Base-by-base conservation (phyloP, 1,284 basidiomycete species). In the Papiliotrema terrestris region DNA sequence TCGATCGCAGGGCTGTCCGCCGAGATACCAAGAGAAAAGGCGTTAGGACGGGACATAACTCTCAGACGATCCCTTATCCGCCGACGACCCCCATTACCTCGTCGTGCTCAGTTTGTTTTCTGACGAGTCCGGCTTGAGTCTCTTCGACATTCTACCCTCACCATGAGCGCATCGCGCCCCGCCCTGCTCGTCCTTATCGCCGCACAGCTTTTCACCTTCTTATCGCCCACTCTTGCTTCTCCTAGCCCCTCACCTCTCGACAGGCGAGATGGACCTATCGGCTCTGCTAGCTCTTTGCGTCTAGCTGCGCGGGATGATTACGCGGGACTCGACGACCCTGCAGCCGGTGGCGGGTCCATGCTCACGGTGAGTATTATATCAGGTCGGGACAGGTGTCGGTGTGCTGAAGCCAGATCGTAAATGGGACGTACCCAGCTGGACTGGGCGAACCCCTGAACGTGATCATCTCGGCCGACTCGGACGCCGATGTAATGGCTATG, bases 381-480 rank as follows among this genome's bases (percentile, higher is more conserved):
- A 22, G 29, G 9, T 50, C 41, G 29, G 8, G 23, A 5, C n/a
- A 19, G n/a, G 20, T 26, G 14, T 45, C 44, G 15, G 13, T n/a
- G 11, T 15, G 43, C 42, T 52, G 17, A 45, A 38, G 19, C 43
- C 22, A 85, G 84, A 68, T 79, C 69, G 81, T 87, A 23, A 78
- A 83, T 52, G 69, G 78, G 36, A 87, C 91, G 19, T 85, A 80
- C 65, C 88, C 90, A 15, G 68, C 78, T 49, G 89, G 90, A 8
- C 83, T 89, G 52, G 89, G 90, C 41, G 94, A 97, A 77, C 94
- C 93, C 2, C 77, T 97, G 54, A 97, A 98, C 64, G 81, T 83
- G 53, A 91, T 97, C 68, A 78, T 97, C 32, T 87, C 88, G n/a
- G 87, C 82, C 23, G 80, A 86, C 44, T 95, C 91, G 1, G 89